These are phyloP conservation scores for Durusdinium trenchii DNA, from an alignment of 73 alveolate species.

Conservation along the genomic window DNA sequence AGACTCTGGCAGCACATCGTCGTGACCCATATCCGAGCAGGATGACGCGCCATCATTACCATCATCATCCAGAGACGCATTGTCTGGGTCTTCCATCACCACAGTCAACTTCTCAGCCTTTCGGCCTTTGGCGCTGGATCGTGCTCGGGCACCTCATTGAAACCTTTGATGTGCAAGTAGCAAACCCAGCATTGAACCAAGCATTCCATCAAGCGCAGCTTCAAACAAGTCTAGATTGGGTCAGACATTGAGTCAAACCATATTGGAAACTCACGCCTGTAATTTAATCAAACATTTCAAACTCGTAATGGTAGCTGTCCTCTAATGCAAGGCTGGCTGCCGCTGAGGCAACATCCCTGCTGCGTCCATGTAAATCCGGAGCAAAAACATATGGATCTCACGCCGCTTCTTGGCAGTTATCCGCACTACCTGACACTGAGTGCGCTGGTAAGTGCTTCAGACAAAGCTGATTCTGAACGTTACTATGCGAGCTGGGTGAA, in stretches of 20 bases:
- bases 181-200: background rate
- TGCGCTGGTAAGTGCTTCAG: background rate
- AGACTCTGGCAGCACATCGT: background rate
- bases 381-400: background rate
- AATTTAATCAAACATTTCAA: background rate
- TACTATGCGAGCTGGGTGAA: background rate
- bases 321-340: too few species aligned
- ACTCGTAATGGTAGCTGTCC: too few species aligned
- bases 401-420: background rate
- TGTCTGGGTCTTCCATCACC: background rate
- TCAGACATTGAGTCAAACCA: too few species aligned
- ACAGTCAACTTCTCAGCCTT: background rate
- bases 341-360: background rate
- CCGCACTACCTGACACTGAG: background rate
- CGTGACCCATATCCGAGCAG: too few species aligned
- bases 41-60: background rate
- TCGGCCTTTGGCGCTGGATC: background rate
- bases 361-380: background rate
- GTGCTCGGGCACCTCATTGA: constrained; percentile 15
- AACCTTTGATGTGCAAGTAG: background rate
- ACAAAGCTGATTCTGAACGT: background rate
- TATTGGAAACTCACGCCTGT: background rate
- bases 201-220: background rate
- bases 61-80: background rate
- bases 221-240: background rate